These are phyloP conservation scores for Spathaspora passalidarum DNA, from an alignment of 805 yeast species.

Conservation along the genomic window DNA sequence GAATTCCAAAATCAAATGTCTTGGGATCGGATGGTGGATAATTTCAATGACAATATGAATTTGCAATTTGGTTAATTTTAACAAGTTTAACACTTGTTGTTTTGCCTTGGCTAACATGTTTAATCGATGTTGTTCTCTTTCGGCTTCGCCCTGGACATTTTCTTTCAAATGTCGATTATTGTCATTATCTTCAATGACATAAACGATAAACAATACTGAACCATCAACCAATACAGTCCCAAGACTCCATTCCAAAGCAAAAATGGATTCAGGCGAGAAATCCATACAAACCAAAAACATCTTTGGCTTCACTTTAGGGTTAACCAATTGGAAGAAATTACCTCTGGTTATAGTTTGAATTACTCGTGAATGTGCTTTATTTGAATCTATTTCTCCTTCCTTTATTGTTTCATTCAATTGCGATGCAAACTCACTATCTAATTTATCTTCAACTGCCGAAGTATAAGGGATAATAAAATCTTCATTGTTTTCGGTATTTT, in stretches of 20 bases:
- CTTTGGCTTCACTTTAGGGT: conserved; percentile 45
- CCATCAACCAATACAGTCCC: conserved; percentile 85
- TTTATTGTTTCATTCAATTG: conserved; percentile 50
- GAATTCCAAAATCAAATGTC: conserved; percentile 66
- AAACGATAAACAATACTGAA: conserved; percentile 71
- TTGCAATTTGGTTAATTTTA: conserved; percentile 65
- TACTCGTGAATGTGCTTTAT: conserved; percentile 53
- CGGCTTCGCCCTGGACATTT: conserved; percentile 31
- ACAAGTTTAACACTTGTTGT: conserved; percentile 45
- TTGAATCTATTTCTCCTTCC: conserved; percentile 54
- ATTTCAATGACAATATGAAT: conserved; percentile 73
- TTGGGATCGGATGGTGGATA: conserved; percentile 71
- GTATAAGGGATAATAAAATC: conserved; percentile 61
- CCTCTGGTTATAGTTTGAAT: conserved; percentile 71
- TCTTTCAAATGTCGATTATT: conserved; percentile 41
- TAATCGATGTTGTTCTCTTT: conserved; percentile 34
- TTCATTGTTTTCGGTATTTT: conserved; percentile 6
- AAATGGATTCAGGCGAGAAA: conserved; percentile 74
- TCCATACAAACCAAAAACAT: conserved; percentile 79
- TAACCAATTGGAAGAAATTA: conserved; percentile 51
- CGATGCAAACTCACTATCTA: conserved; percentile 59
- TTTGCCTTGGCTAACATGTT: conserved; percentile 41
- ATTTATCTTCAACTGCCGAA: conserved; percentile 61
- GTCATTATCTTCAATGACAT: conserved; percentile 51
- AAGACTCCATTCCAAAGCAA: conserved; percentile 84